Evolutionary conservation across 1,284 basidiomycete genomes (phyloP).

Genomic region (Ustilago xerochloae): DNA sequence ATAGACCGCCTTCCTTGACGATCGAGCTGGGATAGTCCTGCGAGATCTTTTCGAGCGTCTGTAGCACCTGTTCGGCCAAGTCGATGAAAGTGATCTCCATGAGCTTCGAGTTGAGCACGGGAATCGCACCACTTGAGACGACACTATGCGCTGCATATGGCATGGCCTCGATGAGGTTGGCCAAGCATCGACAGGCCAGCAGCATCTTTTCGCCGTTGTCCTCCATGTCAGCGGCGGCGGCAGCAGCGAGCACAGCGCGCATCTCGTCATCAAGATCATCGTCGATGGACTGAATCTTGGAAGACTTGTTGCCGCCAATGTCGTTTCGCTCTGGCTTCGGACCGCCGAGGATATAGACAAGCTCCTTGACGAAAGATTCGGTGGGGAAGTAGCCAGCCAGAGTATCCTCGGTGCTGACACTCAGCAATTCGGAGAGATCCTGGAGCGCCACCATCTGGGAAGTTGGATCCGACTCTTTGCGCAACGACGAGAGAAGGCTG

Average conservation of each 20-base stretch:
- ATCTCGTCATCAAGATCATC: slow-evolving; percentile 48
- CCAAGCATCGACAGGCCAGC: slow-evolving; percentile 67
- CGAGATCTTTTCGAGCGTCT: slow-evolving; percentile 67
- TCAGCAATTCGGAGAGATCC: slow-evolving; percentile 92
- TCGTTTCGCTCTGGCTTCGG: slow-evolving; percentile 67
- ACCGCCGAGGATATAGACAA: slow-evolving; percentile 90
- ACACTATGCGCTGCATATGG: slow-evolving; percentile 64
- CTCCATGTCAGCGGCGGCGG: slow-evolving; percentile 49
- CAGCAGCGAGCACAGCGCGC: slow-evolving; percentile 50
- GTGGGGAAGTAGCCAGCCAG: slow-evolving; percentile 93
- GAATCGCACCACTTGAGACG: slow-evolving; percentile 60
- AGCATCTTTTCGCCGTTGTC: slow-evolving; percentile 62
- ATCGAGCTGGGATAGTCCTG: slow-evolving; percentile 60
- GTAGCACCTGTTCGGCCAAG: slow-evolving; percentile 67
- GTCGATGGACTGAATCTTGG: slow-evolving; percentile 16
- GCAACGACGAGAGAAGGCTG: slow-evolving; percentile 53
- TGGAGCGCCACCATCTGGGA: slow-evolving; percentile 85
- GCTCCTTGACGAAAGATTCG: slow-evolving; percentile 89
- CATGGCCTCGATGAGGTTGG: slow-evolving; percentile 67
- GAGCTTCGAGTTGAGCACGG: slow-evolving; percentile 62
- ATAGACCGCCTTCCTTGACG: slow-evolving; percentile 64
- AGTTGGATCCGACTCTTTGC: slow-evolving; percentile 72
- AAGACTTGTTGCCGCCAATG: slow-evolving; percentile 16
- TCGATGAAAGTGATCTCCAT: slow-evolving; percentile 68
- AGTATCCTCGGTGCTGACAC: slow-evolving; percentile 97